Evolutionary conservation across 2,329 filamentous ascomycete species (phyloP), one percentile per base, ranked within the genome.

Genomic region (Dothideomycetidae sp.): DNA sequence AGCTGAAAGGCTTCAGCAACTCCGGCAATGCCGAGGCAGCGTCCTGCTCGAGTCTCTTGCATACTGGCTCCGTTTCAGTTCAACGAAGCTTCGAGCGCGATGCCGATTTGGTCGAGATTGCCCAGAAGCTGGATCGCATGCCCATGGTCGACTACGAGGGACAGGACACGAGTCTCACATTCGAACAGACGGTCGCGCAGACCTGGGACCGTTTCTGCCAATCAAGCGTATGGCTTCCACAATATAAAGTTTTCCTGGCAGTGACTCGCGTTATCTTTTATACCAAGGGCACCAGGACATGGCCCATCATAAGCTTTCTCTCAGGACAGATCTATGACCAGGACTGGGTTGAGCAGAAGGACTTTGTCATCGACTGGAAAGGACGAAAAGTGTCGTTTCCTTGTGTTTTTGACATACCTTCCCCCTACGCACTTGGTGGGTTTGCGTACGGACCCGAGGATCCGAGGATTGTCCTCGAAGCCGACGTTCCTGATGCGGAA

Each of bases 271-370:
- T 42, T 7, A 18, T 39, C 7, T 42, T 42, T 18, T 42, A 42
- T 16, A 28, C 33, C 14, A 40, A 37, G n/a, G 41, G 41, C 5
- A 33, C 36, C 13, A 28, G 37, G 17, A 19, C 45, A 5, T 44
- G 44, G 34, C 48, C 49, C 3, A 43, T 44, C 14, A 50, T 52
- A 36, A 49, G 48, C 38, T 52, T 52, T 33, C 33, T 51, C 11
- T 39, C 48, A 29, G 50, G 42, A 10, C 50, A 50, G 32, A 31
- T 52, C 4, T 50, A 46, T 30, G 46, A 47, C 31, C 32, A 41
- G 16, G 33, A 50, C 16, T 52, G 50, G 50, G 21, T 26, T n/a
- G 21, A 26, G 21, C 7, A 26, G 21, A 26, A n/a, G n/a, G 43
- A 46, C 28, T 46, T 49, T 40, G 47, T 42, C 11, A 41, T 50